Evolutionary conservation across 2,329 filamentous ascomycete genomes (phyloP), one percentile per base, ranked within the genome.

Genomic region (Aspergillus puulaauensis): DNA sequence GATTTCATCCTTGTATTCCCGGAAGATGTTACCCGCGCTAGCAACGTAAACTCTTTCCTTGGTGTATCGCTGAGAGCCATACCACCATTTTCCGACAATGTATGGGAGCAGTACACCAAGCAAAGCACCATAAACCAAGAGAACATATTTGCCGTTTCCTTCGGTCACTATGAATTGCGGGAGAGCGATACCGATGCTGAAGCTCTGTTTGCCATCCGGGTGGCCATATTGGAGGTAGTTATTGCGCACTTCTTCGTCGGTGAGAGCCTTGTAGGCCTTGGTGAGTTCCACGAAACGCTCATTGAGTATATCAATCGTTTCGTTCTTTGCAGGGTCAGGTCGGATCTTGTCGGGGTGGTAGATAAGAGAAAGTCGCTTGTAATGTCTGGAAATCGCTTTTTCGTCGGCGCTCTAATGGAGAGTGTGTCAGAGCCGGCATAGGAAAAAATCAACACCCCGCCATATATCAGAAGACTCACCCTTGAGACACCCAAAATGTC

Each of bases 1-100:
- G 62, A 95, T 89, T 62, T 86, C 85, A 54, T 96, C 93, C 63
- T 90, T 87, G 77, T 96, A 99, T 70, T 96, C 91, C 67, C 88
- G 89, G 83, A 99, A 98, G 58, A 99, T 84, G 64, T 91, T 93
- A 75, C 96, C 96, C 66, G 96, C 93, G 75, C 90, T 97, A 72
- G 95, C 91, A 72, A 97, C 89, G 55, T 96, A 82, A 24, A 98
- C 90, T 66, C 91, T 91, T 76, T 99, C 96, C 78, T 93, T 96
- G 39, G 95, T 98, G 76, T 90, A 86, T 68, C 88, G 86, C 75
- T 96, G 93, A 35, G 91, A 96, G 60, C 96, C 95, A 73, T 99
- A 99, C 95, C 95, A 99, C 95, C 95, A 99, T 58, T 90, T 92
- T 48, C 95, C 95, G 56, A 99, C 93, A 48, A 95, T 81, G 74